Conservation (phyloP, 73 alveolate genomes). For the Halteria grandinella region DNA sequence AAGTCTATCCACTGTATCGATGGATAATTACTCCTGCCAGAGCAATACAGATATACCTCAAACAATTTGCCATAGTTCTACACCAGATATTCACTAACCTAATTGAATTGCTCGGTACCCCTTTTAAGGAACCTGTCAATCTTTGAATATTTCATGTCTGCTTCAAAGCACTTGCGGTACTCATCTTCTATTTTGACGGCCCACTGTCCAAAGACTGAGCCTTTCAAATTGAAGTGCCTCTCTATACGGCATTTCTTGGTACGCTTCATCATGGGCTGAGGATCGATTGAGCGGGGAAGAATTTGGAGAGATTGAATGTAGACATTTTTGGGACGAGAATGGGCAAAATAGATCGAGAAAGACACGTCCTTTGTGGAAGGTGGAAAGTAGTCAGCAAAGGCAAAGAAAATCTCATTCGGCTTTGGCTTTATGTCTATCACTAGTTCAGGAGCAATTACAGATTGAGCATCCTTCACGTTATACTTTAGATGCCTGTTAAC, state of each 20-base stretch:
- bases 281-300: too few species aligned
- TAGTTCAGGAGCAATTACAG: too few species aligned
- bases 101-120: slow-evolving; percentile 35
- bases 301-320: too few species aligned
- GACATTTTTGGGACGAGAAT: too few species aligned
- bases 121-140: slow-evolving; percentile 51
- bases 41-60: slow-evolving; percentile 35
- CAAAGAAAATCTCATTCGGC: slow-evolving; percentile 37
- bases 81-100: slow-evolving; percentile 41
- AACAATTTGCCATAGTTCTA: slow-evolving; percentile 25
- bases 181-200: slow-evolving; percentile 41
- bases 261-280: not conserved
- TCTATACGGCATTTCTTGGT: not conserved
- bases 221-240: not conserved
- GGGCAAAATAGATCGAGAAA: too few species aligned
- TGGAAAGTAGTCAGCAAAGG: slow-evolving; percentile 31
- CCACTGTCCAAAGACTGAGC: slow-evolving; percentile 45
- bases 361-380: too few species aligned
- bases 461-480: too few species aligned
- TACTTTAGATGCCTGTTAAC: too few species aligned
- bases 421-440: not conserved
- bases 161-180: slow-evolving; percentile 24
- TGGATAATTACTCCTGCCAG: slow-evolving; percentile 58
- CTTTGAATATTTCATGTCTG: slow-evolving; percentile 53
- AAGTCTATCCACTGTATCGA: slow-evolving; percentile 66